Evolutionary conservation across 805 yeast species (phyloP).

Genomic region (Suhomyces kilbournensis): DNA sequence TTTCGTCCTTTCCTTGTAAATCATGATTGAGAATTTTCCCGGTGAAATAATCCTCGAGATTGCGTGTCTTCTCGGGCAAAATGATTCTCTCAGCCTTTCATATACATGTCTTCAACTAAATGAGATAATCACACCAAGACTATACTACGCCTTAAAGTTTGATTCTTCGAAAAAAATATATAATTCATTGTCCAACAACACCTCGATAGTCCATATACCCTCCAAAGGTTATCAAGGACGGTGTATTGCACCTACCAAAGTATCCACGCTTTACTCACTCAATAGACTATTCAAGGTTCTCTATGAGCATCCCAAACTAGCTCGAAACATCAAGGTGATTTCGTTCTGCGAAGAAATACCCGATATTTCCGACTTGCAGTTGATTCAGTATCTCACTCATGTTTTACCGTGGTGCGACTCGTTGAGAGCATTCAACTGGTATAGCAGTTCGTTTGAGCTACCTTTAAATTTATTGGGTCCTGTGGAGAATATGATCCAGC

Average conservation of each 20-base stretch:
- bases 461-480: conserved; percentile 1
- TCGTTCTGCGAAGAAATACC: conserved; percentile 8
- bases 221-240: neutral
- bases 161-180: conserved; percentile 11
- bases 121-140: conserved; percentile 4
- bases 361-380: conserved; percentile 8
- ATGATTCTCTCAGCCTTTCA: conserved; percentile 9
- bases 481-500: neutral
- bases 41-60: conserved; percentile 8
- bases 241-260: neutral
- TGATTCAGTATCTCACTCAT: conserved; percentile 3
- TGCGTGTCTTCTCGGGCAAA: conserved; percentile 9
- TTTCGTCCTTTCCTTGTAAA: neutral
- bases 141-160: conserved; percentile 8
- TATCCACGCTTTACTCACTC: conserved; percentile 11
- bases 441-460: neutral
- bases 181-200: neutral
- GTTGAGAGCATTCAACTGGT: conserved; percentile 8
- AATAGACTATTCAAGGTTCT: conserved; percentile 11
- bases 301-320: neutral
- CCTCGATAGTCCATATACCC: neutral
- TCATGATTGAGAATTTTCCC: conserved; percentile 8
- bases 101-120: conserved; percentile 5
- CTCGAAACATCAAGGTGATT: conserved; percentile 3
- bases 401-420: conserved; percentile 6